phyloP scores from a whole-genome alignment of 495 filamentous ascomycete genomes.

The Penicillium soppii region DNA sequence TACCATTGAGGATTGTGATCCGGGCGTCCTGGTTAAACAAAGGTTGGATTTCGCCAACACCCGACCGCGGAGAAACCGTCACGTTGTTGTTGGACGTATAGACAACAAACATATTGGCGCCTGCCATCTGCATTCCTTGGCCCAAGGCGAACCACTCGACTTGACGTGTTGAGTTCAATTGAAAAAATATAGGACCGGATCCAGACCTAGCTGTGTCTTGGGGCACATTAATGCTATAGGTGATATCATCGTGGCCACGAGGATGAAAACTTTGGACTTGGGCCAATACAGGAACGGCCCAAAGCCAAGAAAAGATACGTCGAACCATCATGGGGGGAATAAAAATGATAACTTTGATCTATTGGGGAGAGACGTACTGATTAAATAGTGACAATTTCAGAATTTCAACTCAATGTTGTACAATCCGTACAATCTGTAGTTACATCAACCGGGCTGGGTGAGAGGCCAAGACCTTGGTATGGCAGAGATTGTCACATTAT shows the following conservation, averaged over 20 bases:
- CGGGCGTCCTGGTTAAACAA: slow-evolving; percentile 46
- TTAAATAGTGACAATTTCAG: slow-evolving; percentile 6
- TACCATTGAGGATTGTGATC: slow-evolving; percentile 59
- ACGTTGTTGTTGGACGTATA: slow-evolving; percentile 61
- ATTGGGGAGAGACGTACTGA: background rate
- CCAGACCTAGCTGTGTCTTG: slow-evolving; percentile 24
- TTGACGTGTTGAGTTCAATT: slow-evolving; percentile 58
- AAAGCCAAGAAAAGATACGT: slow-evolving; percentile 1
- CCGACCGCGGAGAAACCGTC: slow-evolving; percentile 64
- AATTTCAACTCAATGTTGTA: background rate
- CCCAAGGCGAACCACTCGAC: slow-evolving; percentile 67
- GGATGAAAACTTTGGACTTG: slow-evolving; percentile 30
- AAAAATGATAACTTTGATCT: background rate
- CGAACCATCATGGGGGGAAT: background rate
- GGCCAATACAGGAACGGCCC: slow-evolving; percentile 12
- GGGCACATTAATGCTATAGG: slow-evolving; percentile 36
- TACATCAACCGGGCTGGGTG: background rate
- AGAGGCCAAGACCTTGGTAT: background rate
- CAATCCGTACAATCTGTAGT: too few species aligned
- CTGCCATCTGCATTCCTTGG: slow-evolving; percentile 60
- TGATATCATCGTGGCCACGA: slow-evolving; percentile 20
- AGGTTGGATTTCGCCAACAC: slow-evolving; percentile 54
- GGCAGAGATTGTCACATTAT: background rate
- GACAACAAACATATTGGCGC: slow-evolving; percentile 67
- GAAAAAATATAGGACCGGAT: slow-evolving; percentile 56